Conservation (phyloP, 495 filamentous ascomycete genomes). For the Annulohypoxylon nitens region DNA sequence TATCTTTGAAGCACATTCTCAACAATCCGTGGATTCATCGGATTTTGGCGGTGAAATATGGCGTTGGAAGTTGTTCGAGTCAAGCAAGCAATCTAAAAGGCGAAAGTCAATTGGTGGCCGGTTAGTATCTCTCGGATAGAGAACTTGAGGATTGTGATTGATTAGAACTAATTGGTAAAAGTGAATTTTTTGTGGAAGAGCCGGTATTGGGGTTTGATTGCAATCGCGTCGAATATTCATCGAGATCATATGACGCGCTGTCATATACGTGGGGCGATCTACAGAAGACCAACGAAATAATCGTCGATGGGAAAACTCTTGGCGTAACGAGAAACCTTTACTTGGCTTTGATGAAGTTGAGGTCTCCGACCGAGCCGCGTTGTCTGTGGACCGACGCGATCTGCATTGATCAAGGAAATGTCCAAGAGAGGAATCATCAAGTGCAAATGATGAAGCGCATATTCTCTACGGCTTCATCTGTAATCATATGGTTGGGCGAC, state of each 20-base stretch:
- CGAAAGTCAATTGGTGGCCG: constrained; percentile 19
- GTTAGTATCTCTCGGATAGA: too few relatives aligned
- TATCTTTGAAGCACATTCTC: constrained; percentile 23
- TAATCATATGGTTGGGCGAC: constrained; percentile 31
- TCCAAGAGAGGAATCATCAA: constrained; percentile 35
- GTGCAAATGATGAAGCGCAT: constrained; percentile 37
- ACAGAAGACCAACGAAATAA: constrained; percentile 33
- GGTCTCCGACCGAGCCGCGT: constrained; percentile 15
- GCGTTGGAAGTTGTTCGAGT: constrained; percentile 20
- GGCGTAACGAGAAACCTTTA: constrained; percentile 36
- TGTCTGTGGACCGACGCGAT: constrained; percentile 36
- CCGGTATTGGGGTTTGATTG: constrained; percentile 24
- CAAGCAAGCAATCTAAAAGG: constrained; percentile 9
- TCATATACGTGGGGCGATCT: constrained; percentile 48
- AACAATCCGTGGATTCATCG: constrained; percentile 2
- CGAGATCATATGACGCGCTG: constrained; percentile 32
- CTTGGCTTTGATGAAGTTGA: constrained; percentile 21
- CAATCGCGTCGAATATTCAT: constrained; percentile 8
- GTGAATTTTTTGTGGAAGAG: constrained; percentile 20
- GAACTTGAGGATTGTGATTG: too few relatives aligned
- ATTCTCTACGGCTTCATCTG: constrained; percentile 22
- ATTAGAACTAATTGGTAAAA: too few relatives aligned
- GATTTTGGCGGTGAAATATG: constrained; percentile 24
- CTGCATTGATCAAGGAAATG: constrained; percentile 37
- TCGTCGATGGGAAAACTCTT: constrained; percentile 25